A percentile compares a stretch with the other conserved stretches of the same genome.
These are phyloP conservation scores for Neurospora sp. DNA, from an alignment of 495 filamentous ascomycete genomes.

Conservation along the genomic window DNA sequence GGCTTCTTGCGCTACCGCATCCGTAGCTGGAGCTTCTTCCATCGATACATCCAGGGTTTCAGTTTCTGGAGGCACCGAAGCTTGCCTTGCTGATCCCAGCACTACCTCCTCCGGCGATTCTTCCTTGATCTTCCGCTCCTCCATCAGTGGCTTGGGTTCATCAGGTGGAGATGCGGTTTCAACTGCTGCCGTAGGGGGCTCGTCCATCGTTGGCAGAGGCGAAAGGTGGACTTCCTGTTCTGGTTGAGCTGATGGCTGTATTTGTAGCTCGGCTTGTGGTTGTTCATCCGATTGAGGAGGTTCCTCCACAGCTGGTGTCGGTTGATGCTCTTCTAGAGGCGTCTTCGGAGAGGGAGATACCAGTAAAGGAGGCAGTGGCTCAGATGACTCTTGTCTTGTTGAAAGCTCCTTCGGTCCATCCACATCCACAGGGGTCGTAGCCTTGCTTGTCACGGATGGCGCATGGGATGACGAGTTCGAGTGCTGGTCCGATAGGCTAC, in stretches of 20 bases:
- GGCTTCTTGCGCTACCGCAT: not conserved
- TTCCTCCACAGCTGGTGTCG: not conserved
- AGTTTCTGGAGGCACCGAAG: not conserved
- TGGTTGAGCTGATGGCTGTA: not conserved
- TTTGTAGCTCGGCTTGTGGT: not conserved
- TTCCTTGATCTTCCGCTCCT: not conserved
- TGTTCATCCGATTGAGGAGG: not conserved
- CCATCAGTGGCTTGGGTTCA: not conserved
- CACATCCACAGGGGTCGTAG: slow-evolving; percentile 42
- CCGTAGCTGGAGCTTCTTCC: not conserved
- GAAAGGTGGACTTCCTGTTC: not conserved
- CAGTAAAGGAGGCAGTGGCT: not conserved
- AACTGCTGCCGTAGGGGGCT: not conserved
- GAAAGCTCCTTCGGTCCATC: slow-evolving; percentile 26
- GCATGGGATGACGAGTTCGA: slow-evolving; percentile 37
- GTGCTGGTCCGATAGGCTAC: slow-evolving; percentile 23
- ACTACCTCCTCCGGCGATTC: not conserved
- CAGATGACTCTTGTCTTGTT: not conserved
- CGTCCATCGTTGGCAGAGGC: not conserved
- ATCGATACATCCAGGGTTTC: not conserved
- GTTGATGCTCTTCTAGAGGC: not conserved
- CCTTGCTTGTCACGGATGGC: slow-evolving; percentile 43
- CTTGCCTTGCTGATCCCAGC: not conserved
- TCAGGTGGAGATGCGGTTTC: not conserved
- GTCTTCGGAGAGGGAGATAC: not conserved